Evolutionary conservation across 2,329 filamentous ascomycete genomes (phyloP).

Genomic region (Xylaria sp.): DNA sequence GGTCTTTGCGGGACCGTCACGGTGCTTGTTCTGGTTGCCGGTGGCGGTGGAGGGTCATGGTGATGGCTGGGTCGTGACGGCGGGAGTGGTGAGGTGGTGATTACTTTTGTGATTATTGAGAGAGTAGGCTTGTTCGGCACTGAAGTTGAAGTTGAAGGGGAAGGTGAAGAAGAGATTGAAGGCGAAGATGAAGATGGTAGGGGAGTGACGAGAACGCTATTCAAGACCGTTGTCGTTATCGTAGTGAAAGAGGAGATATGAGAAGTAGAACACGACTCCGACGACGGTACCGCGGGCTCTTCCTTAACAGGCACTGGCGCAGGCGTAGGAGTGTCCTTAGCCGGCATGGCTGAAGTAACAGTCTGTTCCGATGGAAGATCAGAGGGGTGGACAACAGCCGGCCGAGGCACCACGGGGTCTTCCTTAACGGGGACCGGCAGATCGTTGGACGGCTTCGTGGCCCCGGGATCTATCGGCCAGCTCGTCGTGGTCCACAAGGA

Average conservation of each 20-base stretch:
- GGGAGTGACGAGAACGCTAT: neutral
- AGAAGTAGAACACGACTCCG: neutral
- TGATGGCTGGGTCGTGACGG: neutral
- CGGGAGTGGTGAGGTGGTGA: constrained; percentile 5
- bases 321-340: neutral
- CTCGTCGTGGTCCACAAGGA: constrained; percentile 21
- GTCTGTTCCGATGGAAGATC: too few relatives aligned
- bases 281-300: constrained; percentile 6
- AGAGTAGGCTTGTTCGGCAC: neutral
- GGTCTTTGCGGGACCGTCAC: neutral
- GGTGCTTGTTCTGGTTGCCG: neutral
- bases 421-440: constrained; percentile 9
- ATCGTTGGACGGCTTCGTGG: constrained; percentile 3
- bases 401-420: constrained; percentile 3
- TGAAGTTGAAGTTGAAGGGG: neutral
- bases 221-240: too few relatives aligned
- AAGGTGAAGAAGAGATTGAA: neutral
- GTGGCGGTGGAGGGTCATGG: neutral
- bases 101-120: neutral
- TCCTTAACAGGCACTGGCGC: constrained; percentile 14
- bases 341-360: too few relatives aligned
- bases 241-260: neutral
- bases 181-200: neutral
- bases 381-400: neutral
- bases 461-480: constrained; percentile 6